Conservation (phyloP, 352 stramenopile genomes). For the Phytopythium vexans region DNA sequence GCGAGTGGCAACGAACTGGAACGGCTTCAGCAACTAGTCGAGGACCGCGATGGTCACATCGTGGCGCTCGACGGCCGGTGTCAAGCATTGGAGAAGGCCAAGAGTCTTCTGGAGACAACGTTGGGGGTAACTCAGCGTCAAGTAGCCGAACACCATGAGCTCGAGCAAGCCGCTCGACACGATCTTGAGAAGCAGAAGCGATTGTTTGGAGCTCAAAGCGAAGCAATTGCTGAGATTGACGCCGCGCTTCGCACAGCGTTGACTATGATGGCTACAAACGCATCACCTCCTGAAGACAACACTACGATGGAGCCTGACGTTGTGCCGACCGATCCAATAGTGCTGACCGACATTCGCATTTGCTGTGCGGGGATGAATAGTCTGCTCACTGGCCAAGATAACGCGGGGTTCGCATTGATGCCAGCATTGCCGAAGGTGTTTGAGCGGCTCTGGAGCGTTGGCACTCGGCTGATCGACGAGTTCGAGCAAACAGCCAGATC, state of each 20-base stretch:
- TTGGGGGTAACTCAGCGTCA: slow-evolving; percentile 15
- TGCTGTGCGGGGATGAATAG: slow-evolving; percentile 20
- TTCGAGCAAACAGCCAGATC: slow-evolving; percentile 18
- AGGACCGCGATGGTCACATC: slow-evolving; percentile 4
- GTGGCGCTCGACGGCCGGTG: slow-evolving; percentile 11
- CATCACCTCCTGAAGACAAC: not conserved
- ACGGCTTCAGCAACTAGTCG: slow-evolving; percentile 8
- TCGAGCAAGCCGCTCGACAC: slow-evolving; percentile 1
- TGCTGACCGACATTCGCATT: slow-evolving; percentile 10
- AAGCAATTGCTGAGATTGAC: slow-evolving; percentile 31
- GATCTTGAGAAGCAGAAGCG: slow-evolving; percentile 3
- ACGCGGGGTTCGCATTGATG: slow-evolving; percentile 7
- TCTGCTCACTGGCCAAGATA: slow-evolving; percentile 5
- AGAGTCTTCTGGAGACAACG: slow-evolving; percentile 13
- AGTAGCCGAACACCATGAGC: slow-evolving; percentile 15
- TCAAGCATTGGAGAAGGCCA: slow-evolving; percentile 9
- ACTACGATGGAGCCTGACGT: not conserved
- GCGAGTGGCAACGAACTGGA: slow-evolving; percentile 6
- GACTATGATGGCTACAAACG: slow-evolving; percentile 6
- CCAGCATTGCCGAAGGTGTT: slow-evolving; percentile 10
- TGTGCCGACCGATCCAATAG: slow-evolving; percentile 9
- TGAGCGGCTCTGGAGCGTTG: not conserved
- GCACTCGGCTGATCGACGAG: slow-evolving; percentile 1
- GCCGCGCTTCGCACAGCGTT: slow-evolving; percentile 18
- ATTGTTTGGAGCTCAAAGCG: slow-evolving; percentile 11